Evolutionary conservation across 108 stramenopile genomes (phyloP), one percentile per base, ranked within the genome.

Genomic region (Pseudonitzschia multiseries): DNA sequence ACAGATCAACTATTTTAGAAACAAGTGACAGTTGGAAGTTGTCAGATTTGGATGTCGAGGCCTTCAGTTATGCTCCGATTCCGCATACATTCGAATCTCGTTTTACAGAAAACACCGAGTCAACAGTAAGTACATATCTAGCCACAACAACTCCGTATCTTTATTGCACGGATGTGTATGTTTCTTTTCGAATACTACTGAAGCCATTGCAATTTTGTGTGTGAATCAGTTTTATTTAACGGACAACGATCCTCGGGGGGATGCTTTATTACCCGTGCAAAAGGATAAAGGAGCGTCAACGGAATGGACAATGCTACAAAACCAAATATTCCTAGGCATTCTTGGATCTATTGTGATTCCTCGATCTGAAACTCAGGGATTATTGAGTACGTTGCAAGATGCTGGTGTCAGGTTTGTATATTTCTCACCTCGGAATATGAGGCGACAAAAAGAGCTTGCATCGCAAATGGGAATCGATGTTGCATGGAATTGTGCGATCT

Each of bases 391-490:
- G 8, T 87, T 96, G 44, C 80, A 79, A 63, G 86, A 90, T 64
- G 92, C 98, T 15, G 97, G 97, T 13, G 95, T 99, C 18, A 89
- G 98, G 36, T 99, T 97, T 81, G 96, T 99, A 14, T 99, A 97
- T 66, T 98, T 99, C 73, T 93, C 92, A 18, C 96, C 98, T 9
- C 81, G 97, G 59, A 99, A 99, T 77, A 99, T 99, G 98, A 83
- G 97, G 17, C 80, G 97, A n/a, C 95, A 95, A 52, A 98, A 99
- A 81, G 92, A 94, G 50, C 66, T 75, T 71, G 79, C 79, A 60
- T 79, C 90, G 29, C 92, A 98, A 72, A 96, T 98, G 92, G 96
- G 97, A 59, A 96, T 99, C 21, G 95, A 96, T 65, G 91, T 95
- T 4, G 93, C 93, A 28, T 97, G 96, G 96, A 99, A 99, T 68